A percentile compares a stretch with the other conserved stretches of the same genome.
Conservation (phyloP, 2,329 filamentous ascomycete species). For the Sarocladium strictum region DNA sequence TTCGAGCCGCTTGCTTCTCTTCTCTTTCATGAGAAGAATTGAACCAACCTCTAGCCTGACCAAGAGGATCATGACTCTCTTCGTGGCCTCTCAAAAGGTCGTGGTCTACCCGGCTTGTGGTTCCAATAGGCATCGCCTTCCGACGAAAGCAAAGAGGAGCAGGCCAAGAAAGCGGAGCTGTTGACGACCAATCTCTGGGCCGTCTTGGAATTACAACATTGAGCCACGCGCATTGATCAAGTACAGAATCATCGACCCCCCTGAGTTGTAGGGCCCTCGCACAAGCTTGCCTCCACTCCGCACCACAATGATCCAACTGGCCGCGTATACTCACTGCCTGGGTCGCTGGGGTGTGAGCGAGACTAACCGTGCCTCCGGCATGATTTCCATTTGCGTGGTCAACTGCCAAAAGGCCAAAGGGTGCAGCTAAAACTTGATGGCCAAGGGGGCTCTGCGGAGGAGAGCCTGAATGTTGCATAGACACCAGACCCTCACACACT, state of each 20-base stretch:
- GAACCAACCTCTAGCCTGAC: slow-evolving; percentile 44
- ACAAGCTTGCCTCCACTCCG: slow-evolving; percentile 44
- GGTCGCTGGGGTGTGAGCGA: slow-evolving; percentile 47
- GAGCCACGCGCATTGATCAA: slow-evolving; percentile 44
- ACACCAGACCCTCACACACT: slow-evolving; percentile 39
- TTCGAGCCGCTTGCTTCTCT: slow-evolving; percentile 40
- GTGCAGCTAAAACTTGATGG: slow-evolving; percentile 46
- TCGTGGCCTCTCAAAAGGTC: slow-evolving; percentile 29
- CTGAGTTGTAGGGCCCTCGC: slow-evolving; percentile 44
- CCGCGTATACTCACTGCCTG: slow-evolving; percentile 39
- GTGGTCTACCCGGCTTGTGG: slow-evolving; percentile 33
- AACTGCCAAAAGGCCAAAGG: slow-evolving; percentile 39
- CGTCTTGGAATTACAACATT: slow-evolving; percentile 42
- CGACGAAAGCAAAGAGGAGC: slow-evolving; percentile 47
- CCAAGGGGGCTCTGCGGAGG: slow-evolving; percentile 27
- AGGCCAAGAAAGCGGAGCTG: slow-evolving; percentile 47
- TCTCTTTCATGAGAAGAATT: slow-evolving; percentile 38
- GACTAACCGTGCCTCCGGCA: slow-evolving; percentile 25
- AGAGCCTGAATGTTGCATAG: slow-evolving; percentile 23
- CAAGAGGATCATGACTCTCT: slow-evolving; percentile 43
- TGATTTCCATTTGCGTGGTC: slow-evolving; percentile 16
- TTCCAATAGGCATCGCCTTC: slow-evolving; percentile 33
- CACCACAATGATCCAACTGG: slow-evolving; percentile 33
- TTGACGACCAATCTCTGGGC: slow-evolving; percentile 28
- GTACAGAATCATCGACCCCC: slow-evolving; percentile 37